Evolutionary conservation across 176 grass and related monocot genomes (phyloP).

Genomic region (Elaeis guineensis): DNA sequence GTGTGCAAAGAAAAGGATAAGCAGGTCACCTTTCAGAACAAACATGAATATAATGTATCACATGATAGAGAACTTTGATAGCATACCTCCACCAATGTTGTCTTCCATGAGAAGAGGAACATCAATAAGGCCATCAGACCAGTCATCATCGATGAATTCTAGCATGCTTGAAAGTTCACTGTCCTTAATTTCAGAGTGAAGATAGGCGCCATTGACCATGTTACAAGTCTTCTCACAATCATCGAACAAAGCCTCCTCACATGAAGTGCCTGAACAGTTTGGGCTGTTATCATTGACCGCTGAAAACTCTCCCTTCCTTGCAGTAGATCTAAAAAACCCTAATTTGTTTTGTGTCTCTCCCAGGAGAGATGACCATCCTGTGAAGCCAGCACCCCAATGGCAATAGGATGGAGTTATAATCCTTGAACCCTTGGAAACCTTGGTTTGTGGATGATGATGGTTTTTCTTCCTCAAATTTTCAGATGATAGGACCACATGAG

Average conservation of each 20-base stretch:
- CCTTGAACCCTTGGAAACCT: slow-evolving; percentile 56
- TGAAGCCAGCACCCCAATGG: slow-evolving; percentile 31
- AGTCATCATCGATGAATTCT: slow-evolving; percentile 40
- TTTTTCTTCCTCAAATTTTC: slow-evolving; percentile 79
- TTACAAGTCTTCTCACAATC: slow-evolving; percentile 26
- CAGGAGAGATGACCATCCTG: slow-evolving; percentile 33
- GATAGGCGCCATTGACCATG: slow-evolving; percentile 17
- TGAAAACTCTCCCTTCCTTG: slow-evolving; percentile 23
- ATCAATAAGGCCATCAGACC: slow-evolving; percentile 49
- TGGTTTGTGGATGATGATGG: slow-evolving; percentile 45
- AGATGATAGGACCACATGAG: slow-evolving; percentile 63
- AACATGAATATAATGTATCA: no score
- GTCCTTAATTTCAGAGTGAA: slow-evolving; percentile 30
- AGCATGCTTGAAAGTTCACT: slow-evolving; percentile 20
- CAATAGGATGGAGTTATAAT: slow-evolving; percentile 63
- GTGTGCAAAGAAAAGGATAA: no score
- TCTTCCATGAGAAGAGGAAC: slow-evolving; percentile 43
- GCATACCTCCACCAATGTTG: slow-evolving; percentile 49
- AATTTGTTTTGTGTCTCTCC: slow-evolving; percentile 21
- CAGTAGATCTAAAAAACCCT: slow-evolving; percentile 25
- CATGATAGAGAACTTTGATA: not conserved
- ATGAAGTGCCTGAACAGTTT: slow-evolving; percentile 60
- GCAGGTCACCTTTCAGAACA: no score
- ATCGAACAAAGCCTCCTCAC: slow-evolving; percentile 42
- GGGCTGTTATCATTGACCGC: slow-evolving; percentile 24